Base-by-base conservation (phyloP, 2,329 filamentous ascomycete species). In the Sclerotinia spermophila region DNA sequence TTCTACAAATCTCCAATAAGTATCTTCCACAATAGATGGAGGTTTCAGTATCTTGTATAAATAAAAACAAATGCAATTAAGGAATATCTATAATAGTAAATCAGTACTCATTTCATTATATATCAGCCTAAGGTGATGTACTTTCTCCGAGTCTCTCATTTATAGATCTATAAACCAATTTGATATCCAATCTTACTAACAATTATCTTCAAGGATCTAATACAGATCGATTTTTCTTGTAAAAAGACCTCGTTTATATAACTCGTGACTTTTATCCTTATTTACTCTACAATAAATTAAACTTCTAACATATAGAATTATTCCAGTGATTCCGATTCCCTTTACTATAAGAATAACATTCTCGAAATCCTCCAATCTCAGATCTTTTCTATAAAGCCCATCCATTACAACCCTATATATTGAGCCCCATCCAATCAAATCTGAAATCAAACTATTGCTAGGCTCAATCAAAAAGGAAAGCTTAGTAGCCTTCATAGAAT, bases 301-400 rank as follows among this genome's bases (percentile, higher is more conserved):
- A 59, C 67, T 51, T 2, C 45, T 53, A 19, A 64, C 64, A 67
- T 75, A 74, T 19, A 69, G 56, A 35, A 76, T 67, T 27, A 76
- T 65, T 15, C 74, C 73, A 15, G 67, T 69, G 42, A 76, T 76
- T 19, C 73, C 71, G 27, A 75, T 75, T 33, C 73, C 74, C 44
- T 75, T 72, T 17, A 68, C 71, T 44, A 73, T 44, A 10, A 76
- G 65, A 15, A 76, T 69, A 21, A 75, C 73, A 5, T 58, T 74
- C 19, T 76, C 68, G 66, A 71, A 76, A 24, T 62, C 33, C 48
- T 74, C 51, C 3, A 74, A 60, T 19, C 62, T 40, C 11, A 71
- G 45, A 53, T 75, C 64, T 40, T 66, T 45, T 11, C 74, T 71
- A 60, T 75, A 75, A 8, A 69, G 71, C 30, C 74, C 71, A 38